These are phyloP conservation scores for Parathielavia hyrcaniae DNA, from an alignment of 495 filamentous ascomycete species.

Conservation along the genomic window DNA sequence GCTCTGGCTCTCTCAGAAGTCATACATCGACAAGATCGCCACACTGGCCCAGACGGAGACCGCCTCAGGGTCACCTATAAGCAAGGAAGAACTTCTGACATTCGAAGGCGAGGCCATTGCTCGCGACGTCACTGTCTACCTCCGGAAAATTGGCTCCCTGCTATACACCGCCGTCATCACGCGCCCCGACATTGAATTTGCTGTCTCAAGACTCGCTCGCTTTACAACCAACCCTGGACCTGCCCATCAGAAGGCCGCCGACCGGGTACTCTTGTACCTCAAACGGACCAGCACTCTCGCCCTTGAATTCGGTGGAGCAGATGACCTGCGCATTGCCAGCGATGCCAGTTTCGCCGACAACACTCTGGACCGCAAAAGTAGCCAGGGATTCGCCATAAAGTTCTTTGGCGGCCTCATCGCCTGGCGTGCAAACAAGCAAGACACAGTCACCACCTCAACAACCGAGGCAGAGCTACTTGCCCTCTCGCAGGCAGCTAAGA, in stretches of 20 bases:
- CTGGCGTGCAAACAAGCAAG: conserved; percentile 26
- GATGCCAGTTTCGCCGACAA: conserved; percentile 6
- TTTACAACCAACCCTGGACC: conserved; percentile 14
- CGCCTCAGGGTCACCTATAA: background rate
- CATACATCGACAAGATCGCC: conserved; percentile 10
- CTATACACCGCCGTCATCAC: conserved; percentile 16
- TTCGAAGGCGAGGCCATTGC: background rate
- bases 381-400: conserved; percentile 24
- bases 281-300: background rate
- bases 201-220: background rate
- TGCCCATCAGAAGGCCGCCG: conserved; percentile 10
- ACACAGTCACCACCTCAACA: conserved; percentile 29
- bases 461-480: conserved; percentile 18
- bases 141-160: conserved; percentile 11
- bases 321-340: conserved; percentile 12
- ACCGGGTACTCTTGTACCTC: conserved; percentile 14
- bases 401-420: conserved; percentile 24
- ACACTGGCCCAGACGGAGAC: background rate
- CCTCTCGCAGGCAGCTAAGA: background rate
- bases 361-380: conserved; percentile 6
- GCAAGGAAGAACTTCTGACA: background rate
- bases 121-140: background rate
- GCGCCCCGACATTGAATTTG: conserved; percentile 18
- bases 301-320: conserved; percentile 8
- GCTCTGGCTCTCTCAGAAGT: conserved; percentile 14